Conservation (phyloP, 2,329 filamentous ascomycete genomes). For the Hortaea werneckii region DNA sequence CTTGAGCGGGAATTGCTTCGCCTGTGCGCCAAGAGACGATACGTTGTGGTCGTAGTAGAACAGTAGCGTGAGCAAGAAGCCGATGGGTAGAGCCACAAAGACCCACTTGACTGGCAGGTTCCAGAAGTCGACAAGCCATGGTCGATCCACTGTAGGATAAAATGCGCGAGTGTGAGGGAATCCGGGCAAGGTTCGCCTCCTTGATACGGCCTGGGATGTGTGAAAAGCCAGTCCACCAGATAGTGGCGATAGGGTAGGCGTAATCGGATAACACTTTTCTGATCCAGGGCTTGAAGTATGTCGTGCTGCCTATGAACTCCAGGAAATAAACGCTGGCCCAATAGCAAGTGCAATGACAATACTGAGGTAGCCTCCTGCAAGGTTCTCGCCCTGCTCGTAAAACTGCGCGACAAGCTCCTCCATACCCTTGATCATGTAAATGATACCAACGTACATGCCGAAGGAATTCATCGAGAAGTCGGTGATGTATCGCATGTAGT, state of each 20-base stretch:
- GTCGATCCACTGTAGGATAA: conserved; percentile 35
- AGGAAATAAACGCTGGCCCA: conserved; percentile 42
- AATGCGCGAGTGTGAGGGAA: conserved; percentile 38
- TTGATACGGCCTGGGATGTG: conserved; percentile 41
- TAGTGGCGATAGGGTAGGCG: conserved; percentile 42
- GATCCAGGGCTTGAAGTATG: conserved; percentile 34
- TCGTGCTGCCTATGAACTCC: conserved; percentile 39
- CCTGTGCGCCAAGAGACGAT: conserved; percentile 47
- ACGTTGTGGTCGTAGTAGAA: conserved; percentile 51
- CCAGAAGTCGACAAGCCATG: conserved; percentile 46
- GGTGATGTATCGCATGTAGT: conserved; percentile 51
- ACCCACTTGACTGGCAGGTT: conserved; percentile 42
- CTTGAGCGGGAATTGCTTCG: conserved; percentile 44
- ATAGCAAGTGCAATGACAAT: conserved; percentile 44
- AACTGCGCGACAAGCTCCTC: conserved; percentile 47
- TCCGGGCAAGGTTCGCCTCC: conserved; percentile 30
- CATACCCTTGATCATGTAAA: conserved; percentile 47
- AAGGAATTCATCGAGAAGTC: conserved; percentile 47
- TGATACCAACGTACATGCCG: conserved; percentile 47
- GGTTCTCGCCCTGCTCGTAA: conserved; percentile 22
- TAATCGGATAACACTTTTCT: conserved; percentile 43
- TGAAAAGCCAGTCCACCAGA: conserved; percentile 46
- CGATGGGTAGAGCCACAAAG: conserved; percentile 44
- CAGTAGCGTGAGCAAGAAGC: conserved; percentile 42
- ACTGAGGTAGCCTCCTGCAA: conserved; percentile 38